Conservation (phyloP, 768 basidiomycete genomes). For the Xanthoconium stramineum region DNA sequence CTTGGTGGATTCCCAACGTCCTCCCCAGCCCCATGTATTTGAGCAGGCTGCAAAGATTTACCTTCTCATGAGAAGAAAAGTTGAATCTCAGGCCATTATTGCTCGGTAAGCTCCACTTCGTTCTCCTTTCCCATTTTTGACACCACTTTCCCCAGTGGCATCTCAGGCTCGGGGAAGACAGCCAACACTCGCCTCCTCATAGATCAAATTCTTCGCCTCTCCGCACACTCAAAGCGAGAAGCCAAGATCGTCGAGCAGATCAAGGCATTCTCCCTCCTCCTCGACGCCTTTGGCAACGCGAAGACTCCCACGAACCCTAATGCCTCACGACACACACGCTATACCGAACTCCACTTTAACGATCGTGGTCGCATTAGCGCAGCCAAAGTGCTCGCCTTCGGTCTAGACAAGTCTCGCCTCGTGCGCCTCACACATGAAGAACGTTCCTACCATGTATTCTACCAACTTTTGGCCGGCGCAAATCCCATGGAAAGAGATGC, state of each 20-base stretch:
- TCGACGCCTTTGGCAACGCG: constrained; percentile 64
- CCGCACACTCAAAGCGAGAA: constrained; percentile 56
- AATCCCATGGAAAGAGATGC: constrained; percentile 51
- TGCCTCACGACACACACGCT: constrained; percentile 59
- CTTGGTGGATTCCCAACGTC: constrained; percentile 34
- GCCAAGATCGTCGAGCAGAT: constrained; percentile 51
- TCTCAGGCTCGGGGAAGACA: constrained; percentile 63
- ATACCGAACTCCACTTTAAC: constrained; percentile 61
- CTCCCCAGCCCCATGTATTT: constrained; percentile 57
- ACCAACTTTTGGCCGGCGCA: constrained; percentile 61
- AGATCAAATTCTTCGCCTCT: constrained; percentile 58
- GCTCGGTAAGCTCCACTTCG: constrained; percentile 42
- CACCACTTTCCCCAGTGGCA: constrained; percentile 40
- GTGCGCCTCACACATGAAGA: constrained; percentile 54
- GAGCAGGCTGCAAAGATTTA: constrained; percentile 62
- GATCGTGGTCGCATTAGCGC: constrained; percentile 52
- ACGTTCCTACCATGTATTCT: constrained; percentile 64
- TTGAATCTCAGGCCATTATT: constrained; percentile 53
- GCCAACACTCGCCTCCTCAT: constrained; percentile 49
- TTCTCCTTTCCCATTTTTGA: constrained; percentile 13
- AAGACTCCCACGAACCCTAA: constrained; percentile 63
- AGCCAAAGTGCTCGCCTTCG: constrained; percentile 57
- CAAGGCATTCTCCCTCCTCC: constrained; percentile 49
- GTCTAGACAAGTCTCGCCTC: constrained; percentile 60
- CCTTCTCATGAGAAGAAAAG: constrained; percentile 52